phyloP scores from a whole-genome alignment of 371 early-diverging fungal species.

The Dinochytrium kinnereticum region DNA sequence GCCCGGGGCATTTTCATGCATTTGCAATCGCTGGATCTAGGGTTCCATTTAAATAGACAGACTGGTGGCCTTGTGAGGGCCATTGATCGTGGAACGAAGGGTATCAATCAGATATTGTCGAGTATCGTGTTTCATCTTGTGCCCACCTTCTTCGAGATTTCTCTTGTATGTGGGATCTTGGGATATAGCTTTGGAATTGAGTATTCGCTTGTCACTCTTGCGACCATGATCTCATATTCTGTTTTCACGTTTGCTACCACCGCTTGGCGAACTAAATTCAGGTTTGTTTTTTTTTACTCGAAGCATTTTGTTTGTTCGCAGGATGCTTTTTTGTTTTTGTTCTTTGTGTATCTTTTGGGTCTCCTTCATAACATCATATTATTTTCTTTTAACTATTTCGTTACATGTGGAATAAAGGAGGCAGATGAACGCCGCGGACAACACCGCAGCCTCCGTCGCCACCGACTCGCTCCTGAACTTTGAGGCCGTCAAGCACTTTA shows the following conservation, averaged over 20 bases:
- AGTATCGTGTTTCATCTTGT: constrained; percentile 92
- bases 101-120: constrained; percentile 90
- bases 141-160: constrained; percentile 93
- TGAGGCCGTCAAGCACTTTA: constrained; percentile 83
- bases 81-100: constrained; percentile 98
- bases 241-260: constrained; percentile 88
- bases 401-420: too few relatives aligned
- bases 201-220: constrained; percentile 85
- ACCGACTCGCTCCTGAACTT: constrained; percentile 94
- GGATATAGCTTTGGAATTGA: constrained; percentile 82
- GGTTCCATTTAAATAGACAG: constrained; percentile 88
- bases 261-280: constrained; percentile 69
- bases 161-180: constrained; percentile 93
- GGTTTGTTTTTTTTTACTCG: constrained; percentile 7
- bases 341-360: too few relatives aligned
- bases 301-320: neutral
- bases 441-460: constrained; percentile 87
- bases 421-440: constrained; percentile 93
- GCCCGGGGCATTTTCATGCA: constrained; percentile 88
- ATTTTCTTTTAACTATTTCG: too few relatives aligned
- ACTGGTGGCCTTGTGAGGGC: constrained; percentile 95
- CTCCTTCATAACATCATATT: too few relatives aligned
- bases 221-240: constrained; percentile 84
- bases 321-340: neutral
- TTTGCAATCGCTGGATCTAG: constrained; percentile 81